Base-by-base conservation (phyloP, 495 filamentous ascomycete species). In the Elasticomyces elasticus region DNA sequence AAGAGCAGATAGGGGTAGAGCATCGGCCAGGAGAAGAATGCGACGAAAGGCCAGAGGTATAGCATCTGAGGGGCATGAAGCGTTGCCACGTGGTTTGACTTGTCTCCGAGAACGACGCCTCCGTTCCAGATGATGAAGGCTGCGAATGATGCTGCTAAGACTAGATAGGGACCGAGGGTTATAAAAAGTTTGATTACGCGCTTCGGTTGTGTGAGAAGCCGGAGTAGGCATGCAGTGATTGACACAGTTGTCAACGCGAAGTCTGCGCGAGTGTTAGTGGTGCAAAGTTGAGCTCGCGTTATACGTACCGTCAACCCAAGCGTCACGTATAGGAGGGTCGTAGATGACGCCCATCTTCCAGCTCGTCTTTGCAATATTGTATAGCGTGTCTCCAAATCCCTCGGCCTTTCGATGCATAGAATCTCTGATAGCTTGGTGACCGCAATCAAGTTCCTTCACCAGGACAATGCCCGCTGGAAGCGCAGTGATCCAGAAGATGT, bases 101-200 rank as follows among this genome's bases (percentile, higher is more conserved):
- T 95, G 68, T 98, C 94, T 17, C 87, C 92, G 24, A 98, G 76
- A 1, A 96, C 92, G 19, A 98, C 90, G 7, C 90, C 83, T 40
- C 85, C 81, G 60, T 98, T 98, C 86, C 83, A 92, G 13, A 77
- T 49, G 0, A 96, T 80, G 64, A 95, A 95, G 12, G 66, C 74
- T 12, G 68, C 79, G 63, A 98, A 98, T 0, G 78, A 69, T 3
- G 60, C 67, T 2, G 95, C 71, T 9, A 94, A 71, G 5, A 79
- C 62, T 17, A 89, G 52, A 54, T 92, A 85, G 1, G 90, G 86
- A 62, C 78, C 69, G 0, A 88, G 56, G 23, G 73, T 69, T 9
- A 71, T 33, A 0, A 85, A 33, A 10, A 83, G 65, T 5, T 66
- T 58, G 5, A 75, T 22, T 0, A 75, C 70, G 27, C 81, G 80